Evolutionary conservation across 352 stramenopile genomes (phyloP), one percentile per base, ranked within the genome.

Genomic region (Phytopythium mirpurense): DNA sequence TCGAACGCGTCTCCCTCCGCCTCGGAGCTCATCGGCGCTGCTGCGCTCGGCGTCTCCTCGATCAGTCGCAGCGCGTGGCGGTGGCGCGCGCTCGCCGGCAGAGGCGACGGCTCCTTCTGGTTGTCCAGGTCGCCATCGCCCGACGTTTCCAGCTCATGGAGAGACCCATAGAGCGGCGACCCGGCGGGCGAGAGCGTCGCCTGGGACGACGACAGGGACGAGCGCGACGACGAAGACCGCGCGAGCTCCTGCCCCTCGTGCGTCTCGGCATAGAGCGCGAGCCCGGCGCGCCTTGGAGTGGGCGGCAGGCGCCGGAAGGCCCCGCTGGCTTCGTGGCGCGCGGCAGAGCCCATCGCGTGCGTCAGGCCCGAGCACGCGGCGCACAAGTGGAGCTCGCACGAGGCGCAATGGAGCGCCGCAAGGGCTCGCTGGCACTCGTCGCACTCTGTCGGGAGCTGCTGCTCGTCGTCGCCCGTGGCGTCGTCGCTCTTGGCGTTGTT

Each of bases 321-420:
- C 11, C 40, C 40, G 21, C 21, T 45, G 21, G 12, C 15, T 15
- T 45, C 19, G 19, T 45, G 40, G 5, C 40, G 40, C 40, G 40
- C 40, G 12, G 21, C 21, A 12, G 40, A 16, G 7, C 40, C 40
- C 19, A 31, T 29, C 3, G 9, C 21, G 21, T 45, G 40, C 19
- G 21, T 31, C 40, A 31, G 4, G 9, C 40, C 9, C 21, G 65
- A 72, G 45, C 79, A 90, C 7, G 21, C 11, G 9, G 52, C 51
- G 42, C 79, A 90, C 46, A 78, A 66, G 24, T 62, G 47, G 21
- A 90, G 62, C 42, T 77, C 70, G 46, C 78, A 90, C 35, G 66
- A 65, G 11, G 46, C 45, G 44, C 76, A 90, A 29, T 46, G 47
- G 36, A 85, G 53, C 14, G 62, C 60, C 7, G 76, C 76, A 16